Base-by-base conservation (phyloP, 2,329 filamentous ascomycete genomes). In the Cytospora leucostoma region DNA sequence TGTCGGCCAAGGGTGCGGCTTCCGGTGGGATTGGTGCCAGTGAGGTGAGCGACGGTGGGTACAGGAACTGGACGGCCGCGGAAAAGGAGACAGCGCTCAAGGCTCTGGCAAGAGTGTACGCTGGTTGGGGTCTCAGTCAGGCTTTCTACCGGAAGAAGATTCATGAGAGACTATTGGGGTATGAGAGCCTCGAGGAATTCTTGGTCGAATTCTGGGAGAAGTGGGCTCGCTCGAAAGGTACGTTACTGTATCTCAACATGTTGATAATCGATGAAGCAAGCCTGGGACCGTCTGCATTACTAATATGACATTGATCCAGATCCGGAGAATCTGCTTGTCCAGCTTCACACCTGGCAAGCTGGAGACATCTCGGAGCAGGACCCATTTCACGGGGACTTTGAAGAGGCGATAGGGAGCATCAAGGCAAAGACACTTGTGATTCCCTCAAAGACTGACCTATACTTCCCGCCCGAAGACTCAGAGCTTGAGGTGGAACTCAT, bases 381-480 rank as follows among this genome's bases (percentile, higher is more conserved):
- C 61, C 87, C 85, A 3, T 93, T 90, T 67, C 82, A 88, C 64
- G 87, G 84, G 1, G 76, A 90, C 66, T 89, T 92, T 67, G 81
- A 82, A 64, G 81, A 82, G 59, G 86, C 88, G 0, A 82, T 94
- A 84, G 78, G 80, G 54, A 82, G 79, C 3, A 92, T 94, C 74
- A 90, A 88, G 72, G 88, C 90, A 1, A 91, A 87, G 69, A 87
- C 84, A 0, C 75, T 94, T 50, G 88, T 94, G 4, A 74, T 93
- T 15, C 91, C 91, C 0, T 77, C 80, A 27, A 86, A 90, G 71
- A 93, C 89, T 0, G 91, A 94, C 71, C 79, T 94, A 5, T 94
- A 94, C 71, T 94, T 95, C 68, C 89, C 91, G 58, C 89, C 90
- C 0, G 90, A 93, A 69, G 91, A 93, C 68, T 92, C 89, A 0